phyloP scores from a whole-genome alignment of 2,329 filamentous ascomycete genomes.

The Aspergillus pseudoviridinutans region DNA sequence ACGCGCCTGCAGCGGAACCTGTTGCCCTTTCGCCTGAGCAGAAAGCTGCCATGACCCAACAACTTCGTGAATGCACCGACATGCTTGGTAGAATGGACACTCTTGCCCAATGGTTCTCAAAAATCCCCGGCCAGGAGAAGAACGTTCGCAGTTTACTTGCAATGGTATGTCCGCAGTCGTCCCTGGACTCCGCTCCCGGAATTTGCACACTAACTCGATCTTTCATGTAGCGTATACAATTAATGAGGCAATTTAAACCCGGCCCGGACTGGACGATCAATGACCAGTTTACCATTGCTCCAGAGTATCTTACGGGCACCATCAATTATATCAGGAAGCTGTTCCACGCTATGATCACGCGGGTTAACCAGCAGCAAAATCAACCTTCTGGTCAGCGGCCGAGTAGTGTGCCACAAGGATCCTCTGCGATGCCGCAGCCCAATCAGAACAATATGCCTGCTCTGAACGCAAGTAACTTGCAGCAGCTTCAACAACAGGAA shows the following conservation, averaged over 20 bases:
- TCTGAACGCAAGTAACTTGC: slow-evolving; percentile 45
- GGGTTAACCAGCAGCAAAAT: slow-evolving; percentile 30
- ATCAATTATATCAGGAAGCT: slow-evolving; percentile 39
- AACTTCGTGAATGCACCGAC: slow-evolving; percentile 38
- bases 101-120: slow-evolving; percentile 38
- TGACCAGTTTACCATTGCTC: slow-evolving; percentile 43
- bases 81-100: slow-evolving; percentile 43
- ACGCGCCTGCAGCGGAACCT: slow-evolving; percentile 28
- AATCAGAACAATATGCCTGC: slow-evolving; percentile 28
- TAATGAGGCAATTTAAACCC: slow-evolving; percentile 45
- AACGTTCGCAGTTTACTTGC: slow-evolving; percentile 33
- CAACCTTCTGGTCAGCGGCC: slow-evolving; percentile 22
- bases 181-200: background rate
- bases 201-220: slow-evolving; percentile 13
- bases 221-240: slow-evolving; percentile 34
- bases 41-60: slow-evolving; percentile 36
- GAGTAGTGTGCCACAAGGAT: slow-evolving; percentile 18
- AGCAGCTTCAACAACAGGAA: slow-evolving; percentile 46
- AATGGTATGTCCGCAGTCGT: slow-evolving; percentile 29
- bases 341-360: slow-evolving; percentile 37
- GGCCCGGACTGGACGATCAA: slow-evolving; percentile 39
- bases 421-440: slow-evolving; percentile 16
- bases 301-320: slow-evolving; percentile 35
- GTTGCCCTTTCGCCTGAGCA: slow-evolving; percentile 36
- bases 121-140: slow-evolving; percentile 38